A percentile compares a stretch with the other conserved stretches of the same genome.
Conservation (phyloP, 805 yeast genomes). For the Saturnispora sanitii region DNA sequence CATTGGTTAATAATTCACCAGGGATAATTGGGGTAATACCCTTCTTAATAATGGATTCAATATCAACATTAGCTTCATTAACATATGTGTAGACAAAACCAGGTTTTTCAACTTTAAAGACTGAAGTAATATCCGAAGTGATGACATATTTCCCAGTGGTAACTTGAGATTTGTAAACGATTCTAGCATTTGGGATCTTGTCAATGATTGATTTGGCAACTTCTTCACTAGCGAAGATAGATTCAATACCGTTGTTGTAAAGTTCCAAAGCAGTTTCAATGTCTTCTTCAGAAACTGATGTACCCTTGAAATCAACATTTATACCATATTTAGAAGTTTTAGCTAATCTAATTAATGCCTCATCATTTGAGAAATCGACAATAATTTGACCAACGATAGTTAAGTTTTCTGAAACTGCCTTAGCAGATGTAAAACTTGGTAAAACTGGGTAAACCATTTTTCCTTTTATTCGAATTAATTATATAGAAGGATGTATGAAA, state of each 20-base stretch:
- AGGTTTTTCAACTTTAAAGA: slow-evolving; percentile 3
- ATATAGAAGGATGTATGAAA: background rate
- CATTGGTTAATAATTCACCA: slow-evolving; percentile 25
- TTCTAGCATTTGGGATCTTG: slow-evolving; percentile 27
- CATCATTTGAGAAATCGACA: slow-evolving; percentile 14
- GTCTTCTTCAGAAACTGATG: slow-evolving; percentile 13
- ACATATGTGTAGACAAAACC: slow-evolving; percentile 3
- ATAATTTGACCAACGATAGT: slow-evolving; percentile 25
- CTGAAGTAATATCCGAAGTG: background rate
- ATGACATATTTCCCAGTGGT: slow-evolving; percentile 15
- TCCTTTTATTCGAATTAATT: no score
- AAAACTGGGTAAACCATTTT: slow-evolving; percentile 28
- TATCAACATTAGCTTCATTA: slow-evolving; percentile 11
- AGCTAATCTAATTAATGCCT: slow-evolving; percentile 12
- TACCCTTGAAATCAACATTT: slow-evolving; percentile 19
- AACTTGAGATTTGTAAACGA: slow-evolving; percentile 18
- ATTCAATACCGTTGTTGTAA: slow-evolving; percentile 25
- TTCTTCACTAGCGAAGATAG: slow-evolving; percentile 18
- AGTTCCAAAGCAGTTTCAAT: slow-evolving; percentile 18
- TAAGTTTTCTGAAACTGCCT: slow-evolving; percentile 12
- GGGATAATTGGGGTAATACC: slow-evolving; percentile 31
- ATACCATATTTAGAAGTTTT: slow-evolving; percentile 10
- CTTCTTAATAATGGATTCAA: slow-evolving; percentile 19
- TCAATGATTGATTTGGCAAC: slow-evolving; percentile 17
- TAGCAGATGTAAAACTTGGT: slow-evolving; percentile 18